Base-by-base conservation (phyloP, 371 early-diverging fungal species). In the Saksenaea oblongispora region DNA sequence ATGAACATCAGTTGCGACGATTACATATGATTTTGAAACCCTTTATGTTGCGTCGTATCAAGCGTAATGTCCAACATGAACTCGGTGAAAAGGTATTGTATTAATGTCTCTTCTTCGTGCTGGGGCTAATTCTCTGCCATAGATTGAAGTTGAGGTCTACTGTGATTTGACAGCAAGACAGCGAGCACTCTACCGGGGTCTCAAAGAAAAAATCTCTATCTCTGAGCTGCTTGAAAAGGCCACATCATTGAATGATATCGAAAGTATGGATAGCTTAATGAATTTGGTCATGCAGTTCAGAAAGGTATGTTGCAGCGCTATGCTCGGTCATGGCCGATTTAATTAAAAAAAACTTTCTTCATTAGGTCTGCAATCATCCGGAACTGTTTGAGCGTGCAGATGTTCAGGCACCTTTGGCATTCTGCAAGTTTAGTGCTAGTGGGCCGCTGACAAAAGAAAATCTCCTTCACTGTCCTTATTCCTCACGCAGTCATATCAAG, bases 261-360 rank as follows among this genome's bases (percentile, higher is more conserved):
- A 83, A 51, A 89, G 84, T 61, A 81, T 85, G 64, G 93, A 92
- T 59, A 91, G 88, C 69, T 78, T 95, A 71, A 95, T 95, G 91
- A 96, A 99, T 75, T 69, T 97, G 44, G 90, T 99, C 15, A 97
- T 99, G 96, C 98, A 99, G 74, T 91, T 98, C 76, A 91, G 98
- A 74, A 99, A 99, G 76, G 86, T 76, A 64, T 37, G 17, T 17
- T 0, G 4, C n/a, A 55, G 8, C 9, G 27, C n/a, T 35, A 22
- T 1, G 17, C 13, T 58, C 8, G 4, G 9, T n/a, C n/a, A 11
- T 18, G 1, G 13, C 3, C 24, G 34, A 36, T 31, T 41, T n/a
- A n/a, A n/a, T n/a, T 44, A 17, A 56, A 58, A 8, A 27, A 37
- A 28, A 10, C 5, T 47, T 8, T 51, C 11, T 17, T 27, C 31